Evolutionary conservation across 2,329 filamentous ascomycete species (phyloP).

Genomic region (Trichoderma sp.): DNA sequence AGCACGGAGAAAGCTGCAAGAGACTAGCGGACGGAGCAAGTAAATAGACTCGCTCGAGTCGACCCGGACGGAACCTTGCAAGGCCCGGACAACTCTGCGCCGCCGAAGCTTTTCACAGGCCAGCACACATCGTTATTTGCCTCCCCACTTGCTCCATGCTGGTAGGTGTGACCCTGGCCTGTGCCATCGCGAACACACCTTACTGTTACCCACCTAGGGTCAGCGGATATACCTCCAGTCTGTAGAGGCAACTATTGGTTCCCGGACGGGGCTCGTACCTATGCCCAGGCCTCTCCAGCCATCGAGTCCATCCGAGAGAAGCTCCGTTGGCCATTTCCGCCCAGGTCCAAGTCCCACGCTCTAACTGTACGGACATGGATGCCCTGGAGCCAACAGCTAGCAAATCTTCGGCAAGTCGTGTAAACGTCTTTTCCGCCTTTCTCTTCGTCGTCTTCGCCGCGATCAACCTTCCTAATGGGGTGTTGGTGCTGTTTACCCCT

Average conservation of each 20-base stretch:
- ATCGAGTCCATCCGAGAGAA: not conserved
- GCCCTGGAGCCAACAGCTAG: not conserved
- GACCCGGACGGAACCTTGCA: not conserved
- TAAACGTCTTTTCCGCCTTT: not conserved
- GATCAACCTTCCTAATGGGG: slow-evolving; percentile 18
- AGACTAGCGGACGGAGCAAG: not conserved
- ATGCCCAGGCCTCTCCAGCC: not conserved
- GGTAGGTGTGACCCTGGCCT: not conserved
- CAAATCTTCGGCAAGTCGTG: slow-evolving; percentile 3
- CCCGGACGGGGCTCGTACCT: not conserved
- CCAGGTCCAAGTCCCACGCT: not conserved
- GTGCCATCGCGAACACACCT: not conserved
- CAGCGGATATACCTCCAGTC: slow-evolving; percentile 1
- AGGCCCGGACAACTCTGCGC: not conserved
- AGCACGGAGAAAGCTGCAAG: not conserved
- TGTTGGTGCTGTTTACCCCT: slow-evolving; percentile 3
- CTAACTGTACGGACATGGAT: not conserved
- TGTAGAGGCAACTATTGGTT: not conserved
- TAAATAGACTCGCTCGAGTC: not conserved
- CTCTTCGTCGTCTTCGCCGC: slow-evolving; percentile 9
- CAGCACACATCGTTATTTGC: not conserved
- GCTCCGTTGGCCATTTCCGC: slow-evolving; percentile 4
- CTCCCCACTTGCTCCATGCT: not conserved
- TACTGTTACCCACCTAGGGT: not conserved
- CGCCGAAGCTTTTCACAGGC: not conserved